phyloP scores from a whole-genome alignment of 192 early-diverging fungal genomes.

The Coemansia sp. region DNA sequence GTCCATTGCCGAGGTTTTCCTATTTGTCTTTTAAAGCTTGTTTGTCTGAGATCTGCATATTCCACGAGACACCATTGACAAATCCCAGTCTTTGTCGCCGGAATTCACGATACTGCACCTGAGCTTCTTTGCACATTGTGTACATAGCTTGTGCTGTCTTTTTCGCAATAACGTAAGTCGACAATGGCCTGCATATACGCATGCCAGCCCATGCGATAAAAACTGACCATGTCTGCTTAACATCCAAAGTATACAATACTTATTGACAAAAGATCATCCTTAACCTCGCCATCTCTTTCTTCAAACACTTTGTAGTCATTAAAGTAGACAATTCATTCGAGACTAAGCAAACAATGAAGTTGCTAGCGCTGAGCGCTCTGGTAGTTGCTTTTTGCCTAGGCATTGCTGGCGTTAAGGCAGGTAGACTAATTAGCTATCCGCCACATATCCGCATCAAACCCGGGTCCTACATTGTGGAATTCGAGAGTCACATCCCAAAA shows the following conservation, averaged over 20 bases:
- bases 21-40: neutral
- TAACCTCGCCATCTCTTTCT: too few relatives aligned
- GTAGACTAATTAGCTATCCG: constrained; percentile 10
- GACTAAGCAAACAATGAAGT: neutral
- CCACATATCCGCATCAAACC: constrained; percentile 12
- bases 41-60: neutral
- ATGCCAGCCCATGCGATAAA: neutral
- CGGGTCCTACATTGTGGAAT: constrained; percentile 34
- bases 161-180: neutral
- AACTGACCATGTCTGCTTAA: neutral
- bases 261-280: neutral
- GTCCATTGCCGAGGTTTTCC: neutral
- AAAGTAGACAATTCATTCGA: too few relatives aligned
- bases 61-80: neutral
- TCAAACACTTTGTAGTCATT: too few relatives aligned
- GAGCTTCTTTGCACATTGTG: constrained; percentile 2
- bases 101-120: neutral
- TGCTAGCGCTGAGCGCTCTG: constrained; percentile 6
- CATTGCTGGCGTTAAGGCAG: neutral
- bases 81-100: neutral
- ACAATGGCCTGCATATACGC: neutral
- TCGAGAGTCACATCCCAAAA: constrained; percentile 12
- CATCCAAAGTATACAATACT: neutral
- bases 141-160: neutral
- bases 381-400: neutral